Evolutionary conservation across 1,284 basidiomycete genomes (phyloP).

Genomic region (Puccinia hordei): DNA sequence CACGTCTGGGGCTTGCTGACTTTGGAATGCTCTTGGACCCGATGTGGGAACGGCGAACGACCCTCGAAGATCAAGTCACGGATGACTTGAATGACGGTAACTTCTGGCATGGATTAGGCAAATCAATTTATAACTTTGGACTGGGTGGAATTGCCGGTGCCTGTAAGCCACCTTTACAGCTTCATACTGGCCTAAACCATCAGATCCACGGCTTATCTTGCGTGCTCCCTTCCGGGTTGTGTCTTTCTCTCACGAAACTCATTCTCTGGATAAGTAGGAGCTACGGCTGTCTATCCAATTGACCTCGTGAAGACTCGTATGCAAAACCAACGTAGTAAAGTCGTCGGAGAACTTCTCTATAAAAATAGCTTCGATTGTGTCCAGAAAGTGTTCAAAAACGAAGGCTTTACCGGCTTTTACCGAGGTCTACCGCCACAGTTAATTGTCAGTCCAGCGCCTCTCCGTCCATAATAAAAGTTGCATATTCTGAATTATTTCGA

Average conservation of each 20-base stretch:
- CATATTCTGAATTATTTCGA: neutral
- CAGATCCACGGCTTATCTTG: neutral
- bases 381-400: constrained; percentile 88
- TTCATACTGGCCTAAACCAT: neutral
- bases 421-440: constrained; percentile 93
- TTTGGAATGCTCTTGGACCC: constrained; percentile 87
- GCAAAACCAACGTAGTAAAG: constrained; percentile 94
- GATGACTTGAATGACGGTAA: constrained; percentile 50
- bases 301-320: constrained; percentile 85
- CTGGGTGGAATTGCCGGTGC: constrained; percentile 91
- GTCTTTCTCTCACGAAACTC: neutral
- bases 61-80: constrained; percentile 6
- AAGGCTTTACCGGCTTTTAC: constrained; percentile 90
- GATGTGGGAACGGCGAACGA: constrained; percentile 66
- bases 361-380: constrained; percentile 93
- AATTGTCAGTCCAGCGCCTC: constrained; percentile 66
- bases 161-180: constrained; percentile 35
- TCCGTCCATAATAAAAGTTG: neutral
- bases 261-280: constrained; percentile 66
- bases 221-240: neutral
- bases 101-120: constrained; percentile 53
- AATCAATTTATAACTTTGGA: constrained; percentile 76
- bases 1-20: constrained; percentile 75
- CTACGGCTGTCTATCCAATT: constrained; percentile 89
- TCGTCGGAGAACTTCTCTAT: constrained; percentile 90